Conservation (phyloP, 352 stramenopile species). For the Phytophthora ohioensis region DNA sequence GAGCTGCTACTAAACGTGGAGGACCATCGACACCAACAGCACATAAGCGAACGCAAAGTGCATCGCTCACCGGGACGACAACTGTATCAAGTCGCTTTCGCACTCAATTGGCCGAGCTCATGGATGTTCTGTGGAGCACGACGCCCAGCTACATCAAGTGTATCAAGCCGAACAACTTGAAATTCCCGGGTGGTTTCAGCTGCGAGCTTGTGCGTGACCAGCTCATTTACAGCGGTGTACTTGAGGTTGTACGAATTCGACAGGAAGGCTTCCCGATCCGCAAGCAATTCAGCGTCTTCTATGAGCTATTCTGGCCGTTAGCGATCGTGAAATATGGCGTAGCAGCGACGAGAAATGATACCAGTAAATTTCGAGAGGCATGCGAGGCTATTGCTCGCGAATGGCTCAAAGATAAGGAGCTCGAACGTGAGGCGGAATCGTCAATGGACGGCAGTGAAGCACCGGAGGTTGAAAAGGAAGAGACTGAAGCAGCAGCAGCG, state of each 20-base stretch:
- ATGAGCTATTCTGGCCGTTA: conserved; percentile 74
- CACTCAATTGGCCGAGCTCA: conserved; percentile 82
- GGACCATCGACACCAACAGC: conserved; percentile 26
- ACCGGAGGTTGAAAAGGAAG: conserved; percentile 34
- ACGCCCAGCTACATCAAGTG: conserved; percentile 96
- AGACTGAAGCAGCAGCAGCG: conserved; percentile 9
- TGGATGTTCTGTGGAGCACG: conserved; percentile 86
- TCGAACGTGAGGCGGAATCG: conserved; percentile 7
- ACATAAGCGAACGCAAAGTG: conserved; percentile 51
- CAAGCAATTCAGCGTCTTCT: conserved; percentile 80
- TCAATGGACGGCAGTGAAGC: conserved; percentile 20
- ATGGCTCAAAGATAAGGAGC: conserved; percentile 57
- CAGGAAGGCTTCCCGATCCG: conserved; percentile 93
- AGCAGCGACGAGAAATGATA: conserved; percentile 32
- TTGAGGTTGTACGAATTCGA: conserved; percentile 93
- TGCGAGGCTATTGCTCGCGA: conserved; percentile 60
- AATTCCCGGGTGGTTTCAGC: conserved; percentile 91
- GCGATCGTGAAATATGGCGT: conserved; percentile 38
- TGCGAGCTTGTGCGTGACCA: conserved; percentile 91
- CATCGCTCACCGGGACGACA: conserved; percentile 65
- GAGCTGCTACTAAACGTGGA: conserved; percentile 37
- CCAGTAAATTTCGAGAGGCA: conserved; percentile 37
- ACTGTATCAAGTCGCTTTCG: conserved; percentile 81
- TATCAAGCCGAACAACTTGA: conserved; percentile 96
- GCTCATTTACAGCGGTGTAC: conserved; percentile 92